phyloP scores from a whole-genome alignment of 305 asterid genomes.

The Fraxinus platypoda region DNA sequence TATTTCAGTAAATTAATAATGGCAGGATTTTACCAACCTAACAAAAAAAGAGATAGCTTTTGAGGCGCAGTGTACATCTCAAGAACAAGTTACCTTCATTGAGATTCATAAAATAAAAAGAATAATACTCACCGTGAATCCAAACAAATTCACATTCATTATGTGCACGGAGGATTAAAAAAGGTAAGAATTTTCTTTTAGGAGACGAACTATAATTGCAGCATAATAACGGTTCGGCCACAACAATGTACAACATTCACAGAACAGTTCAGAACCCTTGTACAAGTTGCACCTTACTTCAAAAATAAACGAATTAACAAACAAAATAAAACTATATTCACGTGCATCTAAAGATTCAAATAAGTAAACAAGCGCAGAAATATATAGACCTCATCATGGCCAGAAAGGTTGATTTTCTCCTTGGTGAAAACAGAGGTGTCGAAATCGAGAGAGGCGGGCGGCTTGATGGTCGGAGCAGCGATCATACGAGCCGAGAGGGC shows the following conservation, averaged over 20 bases:
- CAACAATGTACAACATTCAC: not conserved
- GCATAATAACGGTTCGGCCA: not conserved
- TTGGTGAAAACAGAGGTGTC: slow-evolving; percentile 74
- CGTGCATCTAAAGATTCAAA: not conserved
- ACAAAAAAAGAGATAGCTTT: not conserved
- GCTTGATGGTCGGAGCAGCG: slow-evolving; percentile 46
- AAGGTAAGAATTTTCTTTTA: not conserved
- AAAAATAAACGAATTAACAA: slow-evolving; percentile 8
- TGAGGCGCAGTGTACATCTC: not conserved
- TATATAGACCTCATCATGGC: slow-evolving; percentile 69
- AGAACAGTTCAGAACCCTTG: not conserved
- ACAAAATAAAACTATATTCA: not conserved
- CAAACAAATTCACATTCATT: not conserved
- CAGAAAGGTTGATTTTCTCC: slow-evolving; percentile 79
- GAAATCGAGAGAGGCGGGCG: slow-evolving; percentile 61
- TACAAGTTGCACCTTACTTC: not conserved
- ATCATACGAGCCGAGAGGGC: slow-evolving; percentile 60
- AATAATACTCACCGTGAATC: not conserved
- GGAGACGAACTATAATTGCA: not conserved
- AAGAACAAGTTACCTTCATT: not conserved
- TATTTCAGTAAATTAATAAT: not conserved
- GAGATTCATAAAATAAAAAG: not conserved
- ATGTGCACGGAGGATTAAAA: not conserved
- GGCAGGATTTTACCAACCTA: not conserved
- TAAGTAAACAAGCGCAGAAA: not conserved